Conservation (phyloP, 208 protist species). For the Endotrypanum monterogeii region DNA sequence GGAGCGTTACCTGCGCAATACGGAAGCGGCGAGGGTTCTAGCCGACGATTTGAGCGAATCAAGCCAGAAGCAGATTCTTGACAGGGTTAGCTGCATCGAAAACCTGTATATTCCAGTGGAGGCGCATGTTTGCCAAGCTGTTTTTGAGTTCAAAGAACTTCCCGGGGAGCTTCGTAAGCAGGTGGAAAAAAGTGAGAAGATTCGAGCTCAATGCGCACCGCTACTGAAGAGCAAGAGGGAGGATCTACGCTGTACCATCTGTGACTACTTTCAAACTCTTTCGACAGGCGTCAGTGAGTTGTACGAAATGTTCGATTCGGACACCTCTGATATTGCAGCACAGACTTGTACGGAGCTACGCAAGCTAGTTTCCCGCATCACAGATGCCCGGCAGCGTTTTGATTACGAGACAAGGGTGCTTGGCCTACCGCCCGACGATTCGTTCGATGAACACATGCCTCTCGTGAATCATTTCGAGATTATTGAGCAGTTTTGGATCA, state of each 20-base stretch:
- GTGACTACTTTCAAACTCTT: conserved; percentile 61
- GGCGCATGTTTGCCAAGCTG: conserved; percentile 45
- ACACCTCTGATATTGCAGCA: conserved; percentile 86
- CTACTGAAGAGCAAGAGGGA: conserved; percentile 54
- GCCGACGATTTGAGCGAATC: conserved; percentile 41
- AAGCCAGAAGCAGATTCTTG: conserved; percentile 53
- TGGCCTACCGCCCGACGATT: conserved; percentile 36
- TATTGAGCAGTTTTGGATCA: conserved; percentile 85
- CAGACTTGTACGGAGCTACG: conserved; percentile 83
- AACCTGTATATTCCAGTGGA: conserved; percentile 59
- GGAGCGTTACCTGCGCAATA: conserved; percentile 51
- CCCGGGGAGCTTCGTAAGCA: conserved; percentile 40
- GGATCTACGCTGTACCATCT: conserved; percentile 44
- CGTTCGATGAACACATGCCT: conserved; percentile 67
- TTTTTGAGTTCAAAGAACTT: conserved; percentile 72
- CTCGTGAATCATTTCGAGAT: conserved; percentile 73
- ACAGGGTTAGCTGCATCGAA: conserved; percentile 72
- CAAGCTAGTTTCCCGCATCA: conserved; percentile 61
- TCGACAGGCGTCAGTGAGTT: conserved; percentile 79
- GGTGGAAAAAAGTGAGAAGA: conserved; percentile 33
- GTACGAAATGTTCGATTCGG: conserved; percentile 82
- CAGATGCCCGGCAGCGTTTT: conserved; percentile 54
- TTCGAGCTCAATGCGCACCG: conserved; percentile 47
- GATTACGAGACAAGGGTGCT: conserved; percentile 60
- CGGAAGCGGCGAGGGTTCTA: conserved; percentile 42